Base-by-base conservation (phyloP, 306 rosid species). In the Biancaea sappan region DNA sequence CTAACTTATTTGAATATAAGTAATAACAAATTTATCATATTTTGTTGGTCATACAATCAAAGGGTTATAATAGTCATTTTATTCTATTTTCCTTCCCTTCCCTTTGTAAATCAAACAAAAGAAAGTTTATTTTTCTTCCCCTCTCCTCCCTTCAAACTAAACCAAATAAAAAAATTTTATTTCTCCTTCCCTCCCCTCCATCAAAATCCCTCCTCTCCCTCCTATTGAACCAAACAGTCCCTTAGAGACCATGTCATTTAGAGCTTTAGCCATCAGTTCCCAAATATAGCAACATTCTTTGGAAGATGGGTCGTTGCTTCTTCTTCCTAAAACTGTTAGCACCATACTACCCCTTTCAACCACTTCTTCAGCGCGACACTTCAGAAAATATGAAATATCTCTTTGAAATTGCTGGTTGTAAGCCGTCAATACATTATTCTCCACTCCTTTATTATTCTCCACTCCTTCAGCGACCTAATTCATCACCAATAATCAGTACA, bases 311-410 rank as follows among this genome's bases (percentile, higher is more conserved):
- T 84, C 80, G 0, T 84, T 83, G 10, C 83, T 88, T 34, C 25
- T 82, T 77, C 93, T 74, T 51, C 93, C 93, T 43, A 86, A 65
- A 14, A 82, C 35, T 4, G 93, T 88, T 6, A 88, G 54, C 46
- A 88, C 86, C 90, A 86, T 86, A 26, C 71, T n/a, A 5, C 90
- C 93, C 3, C 86, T 83, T 48, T 61, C 63, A n/a, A 86, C 81
- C 28, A 88, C 22, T 41, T 88, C 92, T 46, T 85, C 69, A 0
- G 84, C 84, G 28, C 90, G 88, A 69, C 87, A 84, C 77, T 72
- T 60, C 11, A 85, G 65, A 75, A 83, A 85, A 7, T 66, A 37
- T 19, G 86, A 83, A 54, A 88, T 78, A 47, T 88, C 92, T 24
- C 29, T 81, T 34, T 85, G 86, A 78, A 83, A 83, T 44, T 88